Evolutionary conservation across 2,329 filamentous ascomycete species (phyloP), one percentile per base, ranked within the genome.

Genomic region (Apiospora aurea): DNA sequence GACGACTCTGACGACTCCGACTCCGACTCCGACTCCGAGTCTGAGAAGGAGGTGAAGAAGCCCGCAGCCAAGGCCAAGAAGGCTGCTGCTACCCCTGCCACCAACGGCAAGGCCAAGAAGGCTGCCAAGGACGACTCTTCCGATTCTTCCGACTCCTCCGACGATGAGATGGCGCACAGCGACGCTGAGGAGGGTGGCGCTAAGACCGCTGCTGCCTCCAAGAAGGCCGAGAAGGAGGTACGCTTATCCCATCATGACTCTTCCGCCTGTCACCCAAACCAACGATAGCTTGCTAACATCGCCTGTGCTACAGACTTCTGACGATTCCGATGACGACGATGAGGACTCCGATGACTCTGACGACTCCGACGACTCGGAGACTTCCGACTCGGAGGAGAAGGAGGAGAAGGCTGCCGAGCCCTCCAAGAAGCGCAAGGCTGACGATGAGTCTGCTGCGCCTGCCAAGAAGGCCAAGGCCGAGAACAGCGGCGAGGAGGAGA

Each of bases 401-500:
- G 82, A 85, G 70, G 86, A 87, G 75, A 85, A 78, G 43, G 78
- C 46, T 24, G 71, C 72, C 47, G 78, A 87, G 66, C 79, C 68
- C 68, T 82, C 86, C 77, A 92, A 91, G 87, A 92, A 92, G 88
- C 89, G 90, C 82, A 92, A 92, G 87, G 89, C 89, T 70, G 88
- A 89, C 73, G 85, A 89, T 72, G 85, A 84, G 69, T 81, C 80
- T 44, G 77, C 79, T 70, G 78, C 88, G 47, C 83, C 85, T 21
- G 80, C 87, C 73, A 94, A 94, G 89, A 93, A 93, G 87, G 83
- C 85, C 80, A 93, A 93, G 88, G 88, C 87, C 47, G 88, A 91
- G 71, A 82, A 81, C 57, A 80, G 82, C 66, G 82, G 73, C 82
- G 57, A 64, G 21, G 57, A 87, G 72, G 82, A 46, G 26, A 82